phyloP scores from a whole-genome alignment of 371 early-diverging fungal species.

The Haplosporangium sp. region DNA sequence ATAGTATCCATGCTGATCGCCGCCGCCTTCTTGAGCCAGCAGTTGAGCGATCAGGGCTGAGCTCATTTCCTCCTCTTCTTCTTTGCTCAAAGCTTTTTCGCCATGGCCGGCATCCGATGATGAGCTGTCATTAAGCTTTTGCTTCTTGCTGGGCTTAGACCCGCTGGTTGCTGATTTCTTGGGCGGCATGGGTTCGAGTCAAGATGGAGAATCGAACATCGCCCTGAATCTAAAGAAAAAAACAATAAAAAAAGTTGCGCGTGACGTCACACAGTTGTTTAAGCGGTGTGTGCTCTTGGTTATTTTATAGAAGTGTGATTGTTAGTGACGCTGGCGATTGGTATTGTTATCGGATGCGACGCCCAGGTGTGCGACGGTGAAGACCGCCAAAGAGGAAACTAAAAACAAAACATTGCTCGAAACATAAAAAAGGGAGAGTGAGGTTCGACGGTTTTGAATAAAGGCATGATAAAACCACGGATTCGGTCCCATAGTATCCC shows the following conservation, averaged over 20 bases:
- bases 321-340: too few relatives aligned
- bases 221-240: slow-evolving; percentile 5
- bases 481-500: too few relatives aligned
- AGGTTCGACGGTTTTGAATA: too few relatives aligned
- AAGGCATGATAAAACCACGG: too few relatives aligned
- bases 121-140: slow-evolving; percentile 20
- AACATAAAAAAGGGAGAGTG: too few relatives aligned
- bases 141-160: slow-evolving; percentile 43
- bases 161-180: slow-evolving; percentile 36
- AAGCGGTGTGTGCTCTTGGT: too few relatives aligned
- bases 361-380: too few relatives aligned
- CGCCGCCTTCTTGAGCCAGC: slow-evolving; percentile 73
- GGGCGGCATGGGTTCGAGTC: slow-evolving; percentile 32
- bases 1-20: slow-evolving; percentile 64
- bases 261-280: slow-evolving; percentile 30
- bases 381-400: too few relatives aligned
- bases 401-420: too few relatives aligned
- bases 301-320: too few relatives aligned
- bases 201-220: not conserved
- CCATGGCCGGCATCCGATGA: slow-evolving; percentile 4
- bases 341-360: too few relatives aligned
- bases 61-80: slow-evolving; percentile 85
- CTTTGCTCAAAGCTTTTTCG: slow-evolving; percentile 58
- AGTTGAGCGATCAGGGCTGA: slow-evolving; percentile 82
- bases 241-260: slow-evolving; percentile 8